Conservation (phyloP, 2,329 filamentous ascomycete species). For the Fonsecaea nubica region DNA sequence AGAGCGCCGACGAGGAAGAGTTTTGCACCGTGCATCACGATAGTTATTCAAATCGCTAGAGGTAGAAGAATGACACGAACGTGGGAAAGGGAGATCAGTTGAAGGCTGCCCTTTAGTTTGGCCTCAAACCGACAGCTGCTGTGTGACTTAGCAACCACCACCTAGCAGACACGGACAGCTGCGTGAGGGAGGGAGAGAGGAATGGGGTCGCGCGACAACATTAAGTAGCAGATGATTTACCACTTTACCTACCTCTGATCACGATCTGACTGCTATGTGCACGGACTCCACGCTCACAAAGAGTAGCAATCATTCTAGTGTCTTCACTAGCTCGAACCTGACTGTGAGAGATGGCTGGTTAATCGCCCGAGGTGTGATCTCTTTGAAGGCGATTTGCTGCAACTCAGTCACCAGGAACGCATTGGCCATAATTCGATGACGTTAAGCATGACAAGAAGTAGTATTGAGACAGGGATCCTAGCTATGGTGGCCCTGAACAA, state of each 20-base stretch:
- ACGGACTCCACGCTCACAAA: constrained; percentile 8
- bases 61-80: neutral
- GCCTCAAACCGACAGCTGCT: neutral
- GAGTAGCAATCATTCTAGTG: constrained; percentile 24
- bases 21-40: constrained; percentile 21
- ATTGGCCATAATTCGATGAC: constrained; percentile 27
- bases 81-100: neutral
- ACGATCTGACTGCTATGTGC: neutral
- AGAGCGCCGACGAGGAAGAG: constrained; percentile 21
- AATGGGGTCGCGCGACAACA: constrained; percentile 9
- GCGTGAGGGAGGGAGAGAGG: constrained; percentile 2
- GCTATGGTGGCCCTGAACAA: constrained; percentile 10
- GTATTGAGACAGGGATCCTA: constrained; percentile 27
- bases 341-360: constrained; percentile 4
- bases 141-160: constrained; percentile 10
- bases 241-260: constrained; percentile 8
- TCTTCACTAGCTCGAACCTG: constrained; percentile 21
- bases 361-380: constrained; percentile 16
- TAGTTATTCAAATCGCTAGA: neutral
- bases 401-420: constrained; percentile 21
- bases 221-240: constrained; percentile 20
- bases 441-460: constrained; percentile 25
- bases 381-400: neutral
- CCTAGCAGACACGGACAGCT: constrained; percentile 8
- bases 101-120: neutral